Base-by-base conservation (phyloP, 2,329 filamentous ascomycete species). In the Cadophora luteo-olivacea region DNA sequence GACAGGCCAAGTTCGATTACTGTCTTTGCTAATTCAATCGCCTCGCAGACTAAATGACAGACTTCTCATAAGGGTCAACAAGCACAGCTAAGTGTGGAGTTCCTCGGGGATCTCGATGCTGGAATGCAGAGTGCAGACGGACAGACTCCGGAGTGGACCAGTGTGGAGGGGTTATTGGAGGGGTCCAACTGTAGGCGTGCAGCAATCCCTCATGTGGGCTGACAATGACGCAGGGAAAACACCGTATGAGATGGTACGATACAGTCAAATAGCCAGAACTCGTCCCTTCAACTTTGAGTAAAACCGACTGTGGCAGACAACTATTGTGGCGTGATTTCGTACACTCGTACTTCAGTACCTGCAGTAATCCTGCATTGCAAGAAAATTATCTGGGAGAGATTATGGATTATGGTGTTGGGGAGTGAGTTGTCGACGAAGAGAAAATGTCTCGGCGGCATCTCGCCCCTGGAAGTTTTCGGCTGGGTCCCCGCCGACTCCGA, bases 241-340 rank as follows among this genome's bases (percentile, higher is more conserved):
- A 65, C 65, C 66, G 66, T 64, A 68, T 55, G 61, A 68, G 61
- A 54, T 66, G 36, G 48, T 61, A 49, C 54, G 38, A 38, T 38
- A 6, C 22, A 36, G 19, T 33, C 25, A 22, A 65, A 54, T 7
- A 49, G 55, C 41, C 45, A 48, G 52, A 19, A 65, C 45, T 57
- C 49, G 49, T 48, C 52, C 52, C 33, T 55, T 55, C n/a, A 55
- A 33, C 25, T 55, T 55, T 32, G 1, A 25, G 19, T 1, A 38
- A 45, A 45, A 7, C 16, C 33, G 24, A 16, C 33, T 29, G 12
- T 45, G 22, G 33, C 22, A 14, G 57, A 41, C 4, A 29, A n/a
- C n/a, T 45, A 60, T 41, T 29, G 22, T 60, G 57, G 36, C 22
- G n/a, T 60, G 57, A 45, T 49, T 6, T 11, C 25, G 29, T 62